phyloP scores from a whole-genome alignment of 1,284 basidiomycete genomes.

The Leccinum griseonigrum region DNA sequence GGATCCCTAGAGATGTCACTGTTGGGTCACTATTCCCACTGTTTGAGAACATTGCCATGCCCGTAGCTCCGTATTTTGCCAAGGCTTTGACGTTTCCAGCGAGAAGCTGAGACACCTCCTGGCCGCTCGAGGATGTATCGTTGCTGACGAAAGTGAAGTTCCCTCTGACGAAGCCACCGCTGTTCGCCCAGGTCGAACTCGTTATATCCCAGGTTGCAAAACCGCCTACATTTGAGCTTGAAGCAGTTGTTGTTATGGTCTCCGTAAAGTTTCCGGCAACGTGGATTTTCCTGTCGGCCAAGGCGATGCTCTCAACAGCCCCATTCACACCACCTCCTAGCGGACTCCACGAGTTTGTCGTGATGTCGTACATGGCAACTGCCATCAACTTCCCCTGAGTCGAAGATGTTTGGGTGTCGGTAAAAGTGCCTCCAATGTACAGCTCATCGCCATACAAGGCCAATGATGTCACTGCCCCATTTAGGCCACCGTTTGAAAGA shows the following conservation, averaged over 20 bases:
- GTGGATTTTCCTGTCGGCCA: conserved; percentile 53
- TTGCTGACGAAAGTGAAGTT: conserved; percentile 72
- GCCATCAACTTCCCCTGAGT: conserved; percentile 56
- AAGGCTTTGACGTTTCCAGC: conserved; percentile 62
- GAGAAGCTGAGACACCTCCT: conserved; percentile 48
- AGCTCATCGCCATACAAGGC: conserved; percentile 59
- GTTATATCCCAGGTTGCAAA: conserved; percentile 78
- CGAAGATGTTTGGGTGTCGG: conserved; percentile 57
- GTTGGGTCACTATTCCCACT: conserved; percentile 47
- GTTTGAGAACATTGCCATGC: conserved; percentile 70
- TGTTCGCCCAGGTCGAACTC: conserved; percentile 64
- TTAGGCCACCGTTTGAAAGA: conserved; percentile 63
- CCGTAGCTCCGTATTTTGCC: conserved; percentile 63
- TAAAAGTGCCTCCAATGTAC: conserved; percentile 87
- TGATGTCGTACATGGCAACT: conserved; percentile 77
- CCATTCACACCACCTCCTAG: conserved; percentile 81
- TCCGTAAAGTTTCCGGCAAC: conserved; percentile 78
- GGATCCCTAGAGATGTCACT: conserved; percentile 56
- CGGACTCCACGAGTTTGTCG: conserved; percentile 64
- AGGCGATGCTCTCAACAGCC: conserved; percentile 58
- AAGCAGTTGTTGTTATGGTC: conserved; percentile 40
- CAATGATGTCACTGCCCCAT: conserved; percentile 73
- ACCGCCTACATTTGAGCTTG: conserved; percentile 51
- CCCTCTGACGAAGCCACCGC: conserved; percentile 74
- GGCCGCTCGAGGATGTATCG: conserved; percentile 43